Percentiles rank a stretch among this genome's conserved stretches.
Conservation (phyloP, 2,329 filamentous ascomycete genomes). For the Tetracladium maxilliforme region DNA sequence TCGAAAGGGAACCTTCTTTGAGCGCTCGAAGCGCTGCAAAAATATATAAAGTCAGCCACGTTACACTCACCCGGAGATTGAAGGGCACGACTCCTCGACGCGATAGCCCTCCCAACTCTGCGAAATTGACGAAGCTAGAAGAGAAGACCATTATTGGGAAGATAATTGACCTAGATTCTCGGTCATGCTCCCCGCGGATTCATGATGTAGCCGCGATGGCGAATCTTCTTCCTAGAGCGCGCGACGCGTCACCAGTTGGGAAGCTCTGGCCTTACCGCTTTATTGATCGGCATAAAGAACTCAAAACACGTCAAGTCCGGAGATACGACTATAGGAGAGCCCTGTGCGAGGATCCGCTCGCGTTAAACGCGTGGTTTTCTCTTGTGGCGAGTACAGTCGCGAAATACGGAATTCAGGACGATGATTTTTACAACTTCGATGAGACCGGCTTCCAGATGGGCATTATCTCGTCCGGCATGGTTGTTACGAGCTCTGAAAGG, state of each 20-base stretch:
- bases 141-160: too few relatives aligned
- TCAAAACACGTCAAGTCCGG: constrained; percentile 3
- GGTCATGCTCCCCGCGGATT: too few relatives aligned
- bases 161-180: too few relatives aligned
- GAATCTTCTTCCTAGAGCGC: constrained; percentile 1
- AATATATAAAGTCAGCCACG: too few relatives aligned
- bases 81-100: too few relatives aligned
- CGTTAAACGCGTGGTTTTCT: constrained; percentile 4
- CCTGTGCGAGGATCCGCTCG: constrained; percentile 4
- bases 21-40: too few relatives aligned
- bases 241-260: constrained; percentile 2
- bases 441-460: constrained; percentile 1
- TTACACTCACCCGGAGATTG: too few relatives aligned
- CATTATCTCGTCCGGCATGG: neutral
- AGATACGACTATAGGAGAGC: constrained; percentile 5
- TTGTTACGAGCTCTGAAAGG: neutral
- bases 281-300: constrained; percentile 1
- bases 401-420: constrained; percentile 5
- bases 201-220: too few relatives aligned
- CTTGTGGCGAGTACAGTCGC: constrained; percentile 4
- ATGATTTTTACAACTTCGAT: constrained; percentile 2
- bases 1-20: too few relatives aligned
- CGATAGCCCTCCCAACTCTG: too few relatives aligned
- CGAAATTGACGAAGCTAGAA: too few relatives aligned
- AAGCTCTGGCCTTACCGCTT: constrained; percentile 4